Evolutionary conservation across 495 filamentous ascomycete species (phyloP).

Genomic region (Aspergillus kassunensis): DNA sequence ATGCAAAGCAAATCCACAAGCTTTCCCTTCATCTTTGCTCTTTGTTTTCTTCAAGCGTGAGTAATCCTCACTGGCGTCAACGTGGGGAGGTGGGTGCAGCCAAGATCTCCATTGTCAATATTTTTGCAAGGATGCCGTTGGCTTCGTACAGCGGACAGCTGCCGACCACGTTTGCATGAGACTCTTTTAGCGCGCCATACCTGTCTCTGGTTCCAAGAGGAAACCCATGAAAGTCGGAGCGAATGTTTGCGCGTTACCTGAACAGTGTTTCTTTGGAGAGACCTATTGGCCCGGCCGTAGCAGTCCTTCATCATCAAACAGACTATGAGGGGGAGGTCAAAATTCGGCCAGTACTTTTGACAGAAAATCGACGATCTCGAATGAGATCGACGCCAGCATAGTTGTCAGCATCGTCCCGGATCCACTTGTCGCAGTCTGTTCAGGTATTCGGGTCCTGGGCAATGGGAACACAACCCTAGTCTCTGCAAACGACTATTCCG

Average conservation of each 20-base stretch:
- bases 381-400: conserved; percentile 4
- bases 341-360: conserved; percentile 22
- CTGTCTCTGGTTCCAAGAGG: conserved; percentile 9
- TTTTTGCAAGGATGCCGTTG: not conserved
- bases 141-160: conserved; percentile 14
- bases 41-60: conserved; percentile 1
- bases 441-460: conserved; percentile 7
- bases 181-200: not conserved
- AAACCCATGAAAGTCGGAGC: conserved; percentile 6
- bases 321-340: conserved; percentile 13
- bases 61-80: not conserved
- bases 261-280: conserved; percentile 1
- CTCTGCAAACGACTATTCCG: conserved; percentile 17
- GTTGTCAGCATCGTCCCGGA: conserved; percentile 4
- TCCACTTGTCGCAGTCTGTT: not conserved
- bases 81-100: not conserved
- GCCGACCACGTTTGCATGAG: conserved; percentile 25
- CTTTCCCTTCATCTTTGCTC: conserved; percentile 2
- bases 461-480: not conserved
- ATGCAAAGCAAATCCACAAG: conserved; percentile 4
- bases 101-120: not conserved
- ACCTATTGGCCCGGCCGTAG: conserved; percentile 15
- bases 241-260: conserved; percentile 19
- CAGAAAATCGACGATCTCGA: conserved; percentile 3
- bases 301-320: conserved; percentile 19